phyloP scores from a whole-genome alignment of 345 rosid species.

The Eucalyptus guilfoylei region DNA sequence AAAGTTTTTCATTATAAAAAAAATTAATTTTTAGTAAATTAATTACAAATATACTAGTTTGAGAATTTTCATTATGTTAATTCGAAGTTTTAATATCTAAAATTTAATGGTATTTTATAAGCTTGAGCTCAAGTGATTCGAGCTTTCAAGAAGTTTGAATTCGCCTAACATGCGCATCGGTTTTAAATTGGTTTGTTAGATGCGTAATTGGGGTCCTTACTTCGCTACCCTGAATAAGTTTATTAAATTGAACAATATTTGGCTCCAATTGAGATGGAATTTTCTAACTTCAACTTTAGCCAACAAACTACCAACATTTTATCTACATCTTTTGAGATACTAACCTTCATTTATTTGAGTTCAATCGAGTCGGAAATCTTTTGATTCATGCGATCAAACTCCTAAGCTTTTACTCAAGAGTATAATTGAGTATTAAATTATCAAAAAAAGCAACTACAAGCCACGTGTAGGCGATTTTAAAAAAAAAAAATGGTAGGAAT shows the following conservation, averaged over 20 bases:
- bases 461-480: background rate
- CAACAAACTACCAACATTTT: background rate
- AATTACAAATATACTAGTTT: accelerated
- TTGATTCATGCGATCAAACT: background rate
- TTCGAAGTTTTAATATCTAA: background rate
- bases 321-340: background rate
- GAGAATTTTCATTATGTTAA: no score
- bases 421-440: background rate
- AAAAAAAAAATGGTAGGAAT: background rate
- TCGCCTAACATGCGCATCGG: background rate
- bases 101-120: background rate
- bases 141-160: background rate
- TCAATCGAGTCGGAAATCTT: background rate
- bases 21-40: no score
- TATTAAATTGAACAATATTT: background rate
- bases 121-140: background rate
- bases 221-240: background rate
- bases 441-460: background rate
- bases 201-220: background rate
- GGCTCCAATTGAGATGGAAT: background rate
- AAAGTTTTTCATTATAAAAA: no score
- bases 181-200: background rate
- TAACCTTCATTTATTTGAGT: background rate
- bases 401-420: background rate
- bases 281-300: background rate